Evolutionary conservation across 768 basidiomycete species (phyloP).

Genomic region (Lentinula sp.): DNA sequence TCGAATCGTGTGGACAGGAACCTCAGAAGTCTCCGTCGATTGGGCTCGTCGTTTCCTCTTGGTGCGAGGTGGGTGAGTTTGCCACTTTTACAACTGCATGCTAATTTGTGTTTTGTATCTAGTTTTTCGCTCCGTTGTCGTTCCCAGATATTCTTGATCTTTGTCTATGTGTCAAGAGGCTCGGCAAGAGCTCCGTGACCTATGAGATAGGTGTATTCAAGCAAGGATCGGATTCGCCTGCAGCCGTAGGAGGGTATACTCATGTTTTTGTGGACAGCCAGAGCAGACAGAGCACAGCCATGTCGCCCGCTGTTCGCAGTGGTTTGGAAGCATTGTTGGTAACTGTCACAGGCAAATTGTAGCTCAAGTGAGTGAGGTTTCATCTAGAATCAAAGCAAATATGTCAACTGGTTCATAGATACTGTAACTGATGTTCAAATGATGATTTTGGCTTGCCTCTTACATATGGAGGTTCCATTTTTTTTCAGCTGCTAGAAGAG

Average conservation of each 20-base stretch:
- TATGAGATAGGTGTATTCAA: slow-evolving; percentile 79
- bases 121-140: slow-evolving; percentile 69
- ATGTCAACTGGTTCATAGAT: no score
- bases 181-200: slow-evolving; percentile 71
- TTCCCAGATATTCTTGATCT: slow-evolving; percentile 70
- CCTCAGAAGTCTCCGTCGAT: slow-evolving; percentile 50
- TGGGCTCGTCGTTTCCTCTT: slow-evolving; percentile 75
- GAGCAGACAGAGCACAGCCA: slow-evolving; percentile 50
- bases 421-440: no score
- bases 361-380: background rate
- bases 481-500: no score
- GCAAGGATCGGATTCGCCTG: slow-evolving; percentile 30
- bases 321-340: slow-evolving; percentile 32
- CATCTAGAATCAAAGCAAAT: background rate
- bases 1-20: slow-evolving; percentile 50
- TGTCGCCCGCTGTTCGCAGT: slow-evolving; percentile 31
- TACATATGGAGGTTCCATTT: no score
- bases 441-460: no score
- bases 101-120: background rate
- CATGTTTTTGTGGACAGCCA: slow-evolving; percentile 75
- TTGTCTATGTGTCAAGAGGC: slow-evolving; percentile 58
- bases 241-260: slow-evolving; percentile 58
- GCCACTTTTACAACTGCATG: background rate
- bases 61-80: slow-evolving; percentile 45
- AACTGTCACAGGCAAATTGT: background rate